Percentiles rank a stretch among this genome's conserved stretches.
phyloP scores from a whole-genome alignment of 345 rosid species.

The Boechera retrofracta region DNA sequence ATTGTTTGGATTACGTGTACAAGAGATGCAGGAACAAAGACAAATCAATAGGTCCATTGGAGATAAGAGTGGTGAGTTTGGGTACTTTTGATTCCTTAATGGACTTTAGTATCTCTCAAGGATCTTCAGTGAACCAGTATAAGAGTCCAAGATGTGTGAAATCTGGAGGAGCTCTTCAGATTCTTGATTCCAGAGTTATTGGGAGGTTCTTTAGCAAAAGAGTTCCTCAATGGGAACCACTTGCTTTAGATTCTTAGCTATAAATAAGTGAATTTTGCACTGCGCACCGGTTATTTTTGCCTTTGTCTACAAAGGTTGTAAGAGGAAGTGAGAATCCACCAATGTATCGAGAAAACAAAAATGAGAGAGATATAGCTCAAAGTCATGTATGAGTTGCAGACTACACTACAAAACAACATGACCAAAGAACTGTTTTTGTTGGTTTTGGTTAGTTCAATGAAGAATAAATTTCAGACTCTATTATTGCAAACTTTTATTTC shows the following conservation, averaged over 20 bases:
- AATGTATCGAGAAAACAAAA: background rate
- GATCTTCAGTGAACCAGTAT: slow-evolving; percentile 89
- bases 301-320: background rate
- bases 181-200: slow-evolving; percentile 72
- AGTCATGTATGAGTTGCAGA: too few species aligned
- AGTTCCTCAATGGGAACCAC: slow-evolving; percentile 72
- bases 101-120: slow-evolving; percentile 81
- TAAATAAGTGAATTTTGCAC: background rate
- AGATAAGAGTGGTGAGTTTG: slow-evolving; percentile 74
- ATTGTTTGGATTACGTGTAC: slow-evolving; percentile 76
- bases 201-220: slow-evolving; percentile 64
- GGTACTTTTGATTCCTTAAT: slow-evolving; percentile 81
- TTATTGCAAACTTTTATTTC: too few species aligned
- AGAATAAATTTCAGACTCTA: too few species aligned
- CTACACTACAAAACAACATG: too few species aligned
- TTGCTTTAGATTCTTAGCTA: slow-evolving; percentile 47
- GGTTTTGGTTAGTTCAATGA: too few species aligned
- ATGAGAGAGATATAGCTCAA: too few species aligned
- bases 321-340: background rate
- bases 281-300: background rate
- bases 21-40: slow-evolving; percentile 79
- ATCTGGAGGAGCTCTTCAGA: slow-evolving; percentile 59
- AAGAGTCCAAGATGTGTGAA: slow-evolving; percentile 90
- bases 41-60: slow-evolving; percentile 75
- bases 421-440: too few species aligned